phyloP scores from a whole-genome alignment of 768 basidiomycete species.

The Leccinellum luteum region DNA sequence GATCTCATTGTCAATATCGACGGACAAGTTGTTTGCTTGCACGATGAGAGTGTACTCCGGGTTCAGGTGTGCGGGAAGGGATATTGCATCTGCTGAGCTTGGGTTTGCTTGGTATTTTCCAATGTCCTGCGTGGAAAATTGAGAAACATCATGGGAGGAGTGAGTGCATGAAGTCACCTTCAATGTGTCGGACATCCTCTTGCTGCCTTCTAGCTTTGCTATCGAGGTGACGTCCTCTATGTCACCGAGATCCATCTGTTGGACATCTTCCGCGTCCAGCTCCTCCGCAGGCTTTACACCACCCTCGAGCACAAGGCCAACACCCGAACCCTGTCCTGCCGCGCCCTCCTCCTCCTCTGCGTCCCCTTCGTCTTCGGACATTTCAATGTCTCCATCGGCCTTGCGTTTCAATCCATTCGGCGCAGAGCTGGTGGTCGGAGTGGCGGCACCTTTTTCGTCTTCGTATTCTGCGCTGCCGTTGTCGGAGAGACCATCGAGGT shows the following conservation, averaged over 20 bases:
- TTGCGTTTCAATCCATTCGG: conserved; percentile 59
- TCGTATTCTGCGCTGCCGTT: conserved; percentile 52
- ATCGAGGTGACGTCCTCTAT: conserved; percentile 87
- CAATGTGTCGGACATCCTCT: conserved; percentile 83
- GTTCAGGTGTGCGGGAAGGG: conserved; percentile 80
- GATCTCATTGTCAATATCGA: conserved; percentile 98
- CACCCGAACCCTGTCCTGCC: conserved; percentile 41
- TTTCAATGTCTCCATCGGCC: conserved; percentile 50
- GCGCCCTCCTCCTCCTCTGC: conserved; percentile 39
- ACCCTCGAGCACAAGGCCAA: conserved; percentile 73
- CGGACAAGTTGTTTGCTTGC: conserved; percentile 95
- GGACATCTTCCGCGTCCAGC: conserved; percentile 89
- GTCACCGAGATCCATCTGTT: conserved; percentile 84
- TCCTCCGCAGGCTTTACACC: conserved; percentile 95
- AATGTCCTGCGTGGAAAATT: conserved; percentile 62
- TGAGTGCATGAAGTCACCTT: conserved; percentile 45
- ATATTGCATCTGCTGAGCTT: conserved; percentile 74
- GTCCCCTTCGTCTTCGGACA: conserved; percentile 53
- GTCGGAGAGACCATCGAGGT: conserved; percentile 84
- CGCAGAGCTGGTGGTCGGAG: conserved; percentile 14
- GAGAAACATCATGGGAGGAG: neutral
- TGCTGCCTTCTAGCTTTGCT: conserved; percentile 86
- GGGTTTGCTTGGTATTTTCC: conserved; percentile 81
- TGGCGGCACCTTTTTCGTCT: conserved; percentile 34
- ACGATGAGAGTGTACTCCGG: conserved; percentile 97